phyloP scores from a whole-genome alignment of 306 rosid species.

The Astragalus membranaceus region DNA sequence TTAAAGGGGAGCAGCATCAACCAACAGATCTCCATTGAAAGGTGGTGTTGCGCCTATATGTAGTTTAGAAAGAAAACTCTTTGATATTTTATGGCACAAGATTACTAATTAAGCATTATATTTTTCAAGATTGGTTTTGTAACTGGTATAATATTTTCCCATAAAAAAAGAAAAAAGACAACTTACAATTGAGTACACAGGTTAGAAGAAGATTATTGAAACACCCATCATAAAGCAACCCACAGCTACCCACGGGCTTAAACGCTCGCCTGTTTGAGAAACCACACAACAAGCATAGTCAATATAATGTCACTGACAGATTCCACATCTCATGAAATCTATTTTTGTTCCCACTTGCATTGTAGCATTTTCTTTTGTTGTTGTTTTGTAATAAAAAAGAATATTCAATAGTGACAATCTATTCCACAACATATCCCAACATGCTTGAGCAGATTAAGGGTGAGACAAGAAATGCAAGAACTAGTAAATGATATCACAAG shows the following conservation, averaged over 20 bases:
- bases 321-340: conserved; percentile 6
- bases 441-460: too few species aligned
- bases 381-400: background rate
- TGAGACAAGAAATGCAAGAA: too few species aligned
- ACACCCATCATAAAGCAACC: conserved; percentile 63
- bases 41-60: background rate
- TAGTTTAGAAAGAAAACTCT: background rate
- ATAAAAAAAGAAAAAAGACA: background rate
- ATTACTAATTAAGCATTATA: background rate
- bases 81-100: background rate
- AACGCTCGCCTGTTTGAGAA: conserved; percentile 55
- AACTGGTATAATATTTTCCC: background rate
- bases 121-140: background rate
- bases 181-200: conserved; percentile 9
- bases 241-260: conserved; percentile 63
- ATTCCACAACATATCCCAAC: too few species aligned
- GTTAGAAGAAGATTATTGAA: conserved; percentile 50
- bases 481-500: too few species aligned
- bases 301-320: background rate
- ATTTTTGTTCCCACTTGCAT: background rate
- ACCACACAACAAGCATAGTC: conserved; percentile 1
- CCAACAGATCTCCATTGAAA: background rate
- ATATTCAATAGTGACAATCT: too few species aligned
- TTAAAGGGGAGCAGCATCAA: background rate
- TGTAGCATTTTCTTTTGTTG: background rate